Conservation (phyloP, 139 green algal species). For the Dunaliella sp. region DNA sequence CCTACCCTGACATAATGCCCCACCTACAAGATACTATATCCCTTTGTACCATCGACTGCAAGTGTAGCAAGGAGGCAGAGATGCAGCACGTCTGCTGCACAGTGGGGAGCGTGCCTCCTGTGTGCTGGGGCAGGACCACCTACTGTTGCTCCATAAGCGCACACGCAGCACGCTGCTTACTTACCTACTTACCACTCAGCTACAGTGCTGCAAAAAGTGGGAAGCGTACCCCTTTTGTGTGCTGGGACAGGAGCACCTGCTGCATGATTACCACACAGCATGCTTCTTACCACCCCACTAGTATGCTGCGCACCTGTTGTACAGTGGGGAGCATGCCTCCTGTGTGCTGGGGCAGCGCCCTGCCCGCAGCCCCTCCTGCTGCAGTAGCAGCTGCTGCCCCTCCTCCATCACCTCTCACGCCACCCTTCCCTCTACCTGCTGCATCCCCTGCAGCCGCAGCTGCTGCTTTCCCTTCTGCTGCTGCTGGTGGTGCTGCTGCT, state of each 20-base stretch:
- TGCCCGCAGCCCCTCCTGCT: neutral
- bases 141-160: no score
- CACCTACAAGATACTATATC: no score
- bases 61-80: no score
- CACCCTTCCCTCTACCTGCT: neutral
- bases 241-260: neutral
- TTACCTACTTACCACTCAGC: no score
- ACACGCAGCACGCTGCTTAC: no score
- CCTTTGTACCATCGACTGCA: no score
- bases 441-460: neutral
- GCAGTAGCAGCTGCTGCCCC: neutral
- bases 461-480: neutral
- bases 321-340: neutral
- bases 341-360: neutral
- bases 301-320: neutral
- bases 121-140: neutral
- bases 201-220: no score
- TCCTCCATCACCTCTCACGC: no score
- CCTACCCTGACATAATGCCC: no score
- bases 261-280: no score
- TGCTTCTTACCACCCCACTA: no score
- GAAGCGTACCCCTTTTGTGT: neutral
- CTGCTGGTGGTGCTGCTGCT: neutral
- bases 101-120: neutral
- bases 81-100: neutral